A percentile compares a stretch with the other conserved stretches of the same genome.
phyloP scores from a whole-genome alignment of 2,329 filamentous ascomycete genomes.

The Sporothrix humicola region DNA sequence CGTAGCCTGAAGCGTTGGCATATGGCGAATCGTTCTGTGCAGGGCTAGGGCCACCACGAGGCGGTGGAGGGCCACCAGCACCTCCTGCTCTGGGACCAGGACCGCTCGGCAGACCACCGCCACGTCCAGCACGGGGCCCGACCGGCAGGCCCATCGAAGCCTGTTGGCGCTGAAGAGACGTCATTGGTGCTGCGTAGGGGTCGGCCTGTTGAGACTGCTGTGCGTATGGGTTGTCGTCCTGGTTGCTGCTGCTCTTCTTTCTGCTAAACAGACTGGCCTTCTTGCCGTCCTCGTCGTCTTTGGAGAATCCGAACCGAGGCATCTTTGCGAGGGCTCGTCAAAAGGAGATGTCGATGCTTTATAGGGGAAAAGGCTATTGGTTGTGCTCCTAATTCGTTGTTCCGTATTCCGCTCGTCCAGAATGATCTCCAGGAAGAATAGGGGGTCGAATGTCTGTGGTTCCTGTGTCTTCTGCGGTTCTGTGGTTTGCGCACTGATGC shows the following conservation, averaged over 20 bases:
- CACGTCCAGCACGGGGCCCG: conserved; percentile 37
- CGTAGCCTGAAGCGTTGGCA: conserved; percentile 4
- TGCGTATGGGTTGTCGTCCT: conserved; percentile 63
- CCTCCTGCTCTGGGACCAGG: conserved; percentile 44
- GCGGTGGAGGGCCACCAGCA: conserved; percentile 46
- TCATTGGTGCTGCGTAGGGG: conserved; percentile 60
- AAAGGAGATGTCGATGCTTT: background rate
- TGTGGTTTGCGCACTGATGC: background rate
- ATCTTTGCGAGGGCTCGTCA: conserved; percentile 46
- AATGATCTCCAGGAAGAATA: conserved; percentile 16
- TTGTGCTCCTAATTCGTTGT: too few relatives aligned
- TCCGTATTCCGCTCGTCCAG: conserved; percentile 18
- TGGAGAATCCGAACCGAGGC: conserved; percentile 64
- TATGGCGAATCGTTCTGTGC: conserved; percentile 29
- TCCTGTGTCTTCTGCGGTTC: too few relatives aligned
- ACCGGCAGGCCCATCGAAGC: conserved; percentile 32
- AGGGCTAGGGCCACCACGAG: conserved; percentile 41
- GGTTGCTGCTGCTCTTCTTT: conserved; percentile 56
- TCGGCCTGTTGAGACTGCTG: conserved; percentile 54
- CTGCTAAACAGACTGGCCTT: conserved; percentile 60
- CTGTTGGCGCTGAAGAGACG: conserved; percentile 52
- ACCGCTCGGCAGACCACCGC: conserved; percentile 47
- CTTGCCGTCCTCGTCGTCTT: conserved; percentile 54
- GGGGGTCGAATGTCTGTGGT: background rate
- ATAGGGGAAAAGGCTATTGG: background rate